Percentiles rank a stretch among this genome's conserved stretches.
phyloP scores from a whole-genome alignment of 2,329 filamentous ascomycete species.

The Neofusicoccum cordaticola region DNA sequence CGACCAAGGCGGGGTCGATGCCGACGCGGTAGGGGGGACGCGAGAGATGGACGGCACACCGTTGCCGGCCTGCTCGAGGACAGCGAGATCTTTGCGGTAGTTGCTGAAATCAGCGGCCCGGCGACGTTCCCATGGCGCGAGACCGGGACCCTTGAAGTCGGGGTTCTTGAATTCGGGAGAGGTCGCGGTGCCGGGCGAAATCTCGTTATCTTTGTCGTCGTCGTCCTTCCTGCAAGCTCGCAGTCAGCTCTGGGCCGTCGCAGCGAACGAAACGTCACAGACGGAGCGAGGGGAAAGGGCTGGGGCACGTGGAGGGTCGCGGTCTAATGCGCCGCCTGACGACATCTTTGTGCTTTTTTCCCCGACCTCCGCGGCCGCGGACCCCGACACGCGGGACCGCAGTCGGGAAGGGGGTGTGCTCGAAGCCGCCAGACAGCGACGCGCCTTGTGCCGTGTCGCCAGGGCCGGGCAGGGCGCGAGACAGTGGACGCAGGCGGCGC shows the following conservation, averaged over 20 bases:
- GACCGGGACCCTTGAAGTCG: constrained; percentile 28
- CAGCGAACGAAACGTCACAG: not conserved
- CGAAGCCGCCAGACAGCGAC: constrained; percentile 1
- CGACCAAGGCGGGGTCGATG: constrained; percentile 54
- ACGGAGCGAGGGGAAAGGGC: not conserved
- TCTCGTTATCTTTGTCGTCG: constrained; percentile 46
- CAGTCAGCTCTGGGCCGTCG: constrained; percentile 25
- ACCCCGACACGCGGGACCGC: not conserved
- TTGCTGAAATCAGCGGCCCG: constrained; percentile 62
- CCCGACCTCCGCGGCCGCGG: not conserved
- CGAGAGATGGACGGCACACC: constrained; percentile 58
- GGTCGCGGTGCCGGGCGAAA: constrained; percentile 36
- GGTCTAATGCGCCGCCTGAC: constrained; percentile 15
- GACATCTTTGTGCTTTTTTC: constrained; percentile 15
- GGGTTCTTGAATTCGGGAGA: constrained; percentile 36
- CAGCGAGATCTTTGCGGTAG: constrained; percentile 69
- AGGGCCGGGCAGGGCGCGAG: constrained; percentile 8
- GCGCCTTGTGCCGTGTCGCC: constrained; percentile 11
- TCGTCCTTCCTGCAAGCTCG: constrained; percentile 27
- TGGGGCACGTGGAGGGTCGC: constrained; percentile 18
- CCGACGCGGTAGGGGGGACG: constrained; percentile 57
- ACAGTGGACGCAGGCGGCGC: constrained; percentile 13
- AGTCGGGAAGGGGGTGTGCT: not conserved
- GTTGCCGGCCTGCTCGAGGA: constrained; percentile 61
- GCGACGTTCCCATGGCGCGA: constrained; percentile 54